Evolutionary conservation across 192 early-diverging fungal species (phyloP), one percentile per base, ranked within the genome.

Genomic region (Entomortierella beljakovae): DNA sequence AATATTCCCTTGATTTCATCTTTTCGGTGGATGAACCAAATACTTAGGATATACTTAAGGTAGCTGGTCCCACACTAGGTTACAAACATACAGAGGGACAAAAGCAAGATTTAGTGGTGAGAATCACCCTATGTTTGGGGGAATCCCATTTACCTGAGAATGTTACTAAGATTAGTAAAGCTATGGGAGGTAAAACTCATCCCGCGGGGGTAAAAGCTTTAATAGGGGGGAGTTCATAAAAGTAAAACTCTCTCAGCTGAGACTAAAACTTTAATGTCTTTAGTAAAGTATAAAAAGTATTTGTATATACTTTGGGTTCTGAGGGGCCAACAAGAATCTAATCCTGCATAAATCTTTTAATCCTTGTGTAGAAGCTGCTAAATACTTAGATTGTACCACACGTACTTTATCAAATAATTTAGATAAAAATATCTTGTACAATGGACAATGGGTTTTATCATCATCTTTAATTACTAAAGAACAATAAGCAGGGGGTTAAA

Each of bases 241-340:
- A n/a, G 31, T 65, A 33, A 33, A 57, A 11, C 18, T 8, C 55
- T 20, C 34, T 57, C 55, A 8, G 55, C 28, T 57, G 55, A 57
- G n/a, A 57, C 55, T 57, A 11, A 33, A 11, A 33, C 56, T 16
- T 34, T 34, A 57, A 37, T 43, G 42, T 11, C 10, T 43, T 57
- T 13, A 57, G 56, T 57, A 20, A n/a, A 33, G 33, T 20, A 34
- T 11, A 33, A 57, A 34, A 34, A 31, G 35, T 18, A 15, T 20
- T 20, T 37, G 51, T 65, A 67, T 57, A 37, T 64, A 38, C 67
- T 23, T 72, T 54, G 67, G 52, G 40, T 55, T 42, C 35, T 25
- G 7, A 68, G 23, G 55, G 43, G 26, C 43, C 23, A 20, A 31
- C 52, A 23, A 43, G 38, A 61, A 61, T 43, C 46, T 43, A 3